Evolutionary conservation across 1,284 basidiomycete species (phyloP), one percentile per base, ranked within the genome.

Genomic region (Sanghuangporus baumii): DNA sequence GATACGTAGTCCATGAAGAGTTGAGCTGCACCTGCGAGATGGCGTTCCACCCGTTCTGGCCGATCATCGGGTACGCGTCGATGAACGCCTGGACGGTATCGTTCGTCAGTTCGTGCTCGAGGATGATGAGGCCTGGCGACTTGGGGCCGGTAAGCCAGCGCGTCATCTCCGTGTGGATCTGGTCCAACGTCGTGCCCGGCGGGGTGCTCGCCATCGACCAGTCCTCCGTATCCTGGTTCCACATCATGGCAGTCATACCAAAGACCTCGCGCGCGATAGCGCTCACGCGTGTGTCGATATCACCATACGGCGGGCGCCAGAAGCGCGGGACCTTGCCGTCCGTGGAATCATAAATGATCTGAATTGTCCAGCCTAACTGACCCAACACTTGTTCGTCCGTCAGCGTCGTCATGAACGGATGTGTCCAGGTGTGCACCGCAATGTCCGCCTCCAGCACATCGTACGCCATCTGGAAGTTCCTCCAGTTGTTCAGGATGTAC

Each of bases 301-400:
- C 91, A 51, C 91, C 90, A 69, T 84, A 91, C 18, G 91, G 88
- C 1, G 91, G 91, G 34, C 91, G 78, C 89, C 88, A 92, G 76
- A 81, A 90, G 62, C 79, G 80, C 14, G 90, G 86, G 6, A 91
- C 69, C 12, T 84, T 82, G 6, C 89, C 90, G 61, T 87, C 89
- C 6, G 90, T 91, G 2, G 87, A 86, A 71, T 94, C 87, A 70
- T 88, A 84, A 67, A 96, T 91, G 68, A 94, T 78, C 74, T 89
- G 81, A 79, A 91, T 86, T 1, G 90, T 88, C 87, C 88, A 95
- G 8, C 89, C 94, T 65, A 96, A 78, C 79, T 94, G 86, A 34
- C 82, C 92, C 47, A 95, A 67, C 57, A 94, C 73, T 64, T 88
- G 78, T 60, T 80, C 71, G 73, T 94, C 92, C 60, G 78, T 80